These are phyloP conservation scores for Xylariaceae sp. DNA, from an alignment of 2,329 filamentous ascomycete species.

Conservation along the genomic window DNA sequence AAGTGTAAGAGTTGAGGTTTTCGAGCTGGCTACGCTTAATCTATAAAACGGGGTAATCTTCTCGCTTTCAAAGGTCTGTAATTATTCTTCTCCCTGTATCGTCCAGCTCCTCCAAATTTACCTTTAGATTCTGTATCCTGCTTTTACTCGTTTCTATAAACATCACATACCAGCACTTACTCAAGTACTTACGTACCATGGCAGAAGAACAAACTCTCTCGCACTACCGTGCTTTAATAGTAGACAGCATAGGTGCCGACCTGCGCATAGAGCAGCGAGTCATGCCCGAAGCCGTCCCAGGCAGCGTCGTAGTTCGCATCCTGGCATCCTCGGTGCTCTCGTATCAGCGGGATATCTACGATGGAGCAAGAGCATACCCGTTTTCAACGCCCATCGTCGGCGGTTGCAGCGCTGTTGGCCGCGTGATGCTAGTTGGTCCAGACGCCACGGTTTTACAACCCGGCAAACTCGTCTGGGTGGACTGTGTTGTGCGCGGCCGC, in stretches of 20 bases:
- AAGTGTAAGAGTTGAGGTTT: no score
- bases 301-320: conserved; percentile 49
- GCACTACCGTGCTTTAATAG: conserved; percentile 40
- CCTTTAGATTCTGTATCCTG: no score
- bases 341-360: conserved; percentile 49
- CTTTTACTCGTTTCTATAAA: no score
- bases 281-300: conserved; percentile 42
- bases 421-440: conserved; percentile 41
- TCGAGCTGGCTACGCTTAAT: no score
- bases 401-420: conserved; percentile 42
- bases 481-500: conserved; percentile 42
- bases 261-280: conserved; percentile 41
- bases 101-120: no score
- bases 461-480: conserved; percentile 45
- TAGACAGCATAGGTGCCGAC: conserved; percentile 29
- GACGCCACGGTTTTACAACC: conserved; percentile 40
- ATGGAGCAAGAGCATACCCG: conserved; percentile 40
- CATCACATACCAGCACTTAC: not conserved
- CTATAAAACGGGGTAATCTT: no score
- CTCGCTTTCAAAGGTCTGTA: no score
- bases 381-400: conserved; percentile 40
- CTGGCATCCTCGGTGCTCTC: conserved; percentile 45
- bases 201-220: conserved; percentile 23
- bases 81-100: no score
- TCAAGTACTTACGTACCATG: conserved; percentile 17